Base-by-base conservation (phyloP, 2,329 filamentous ascomycete genomes). In the Dothideomycetidae sp. region DNA sequence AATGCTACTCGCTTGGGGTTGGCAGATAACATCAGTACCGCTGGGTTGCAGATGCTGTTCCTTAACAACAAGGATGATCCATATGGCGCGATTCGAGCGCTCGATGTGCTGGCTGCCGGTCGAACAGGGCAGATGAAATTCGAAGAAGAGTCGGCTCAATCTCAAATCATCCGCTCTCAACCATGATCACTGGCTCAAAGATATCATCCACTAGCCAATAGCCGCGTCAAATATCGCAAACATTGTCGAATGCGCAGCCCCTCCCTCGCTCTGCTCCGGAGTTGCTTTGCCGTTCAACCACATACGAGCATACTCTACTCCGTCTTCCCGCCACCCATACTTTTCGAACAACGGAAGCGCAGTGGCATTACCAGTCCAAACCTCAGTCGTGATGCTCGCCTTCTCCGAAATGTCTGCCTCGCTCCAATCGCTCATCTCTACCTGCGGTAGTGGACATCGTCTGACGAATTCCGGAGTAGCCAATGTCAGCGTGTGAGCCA, bases 51-150 rank as follows among this genome's bases (percentile, higher is more conserved):
- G 59, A 90, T 90, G 0, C 60, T 98, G 31, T 98, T 98, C 58
- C 58, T 96, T 56, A 93, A 92, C 57, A 92, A 96, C 61, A 98
- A 98, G 62, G 81, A 78, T 45, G 72, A 93, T 49, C 81, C 86
- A 66, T 70, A 85, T 47, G 85, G 88, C 2, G 88, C 88, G 10
- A 86, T 96, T 15, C 44, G 21, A 26, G 21, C 21, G n/a, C 21
- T 26, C 21, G 21, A 26, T 26, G 21, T 26, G 21, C 21, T 26
- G 7, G 21, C 21, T 26, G 21, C 21, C n/a, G 21, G 21, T n/a
- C 21, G 21, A n/a, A n/a, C n/a, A n/a, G n/a, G n/a, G n/a, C n/a
- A n/a, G n/a, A n/a, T n/a, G n/a, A n/a, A n/a, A n/a, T n/a, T n/a
- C n/a, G n/a, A n/a, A n/a, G n/a, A n/a, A n/a, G n/a, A n/a, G n/a